Evolutionary conservation across 176 grass and related monocot genomes (phyloP).

Genomic region (Phragmites australis): DNA sequence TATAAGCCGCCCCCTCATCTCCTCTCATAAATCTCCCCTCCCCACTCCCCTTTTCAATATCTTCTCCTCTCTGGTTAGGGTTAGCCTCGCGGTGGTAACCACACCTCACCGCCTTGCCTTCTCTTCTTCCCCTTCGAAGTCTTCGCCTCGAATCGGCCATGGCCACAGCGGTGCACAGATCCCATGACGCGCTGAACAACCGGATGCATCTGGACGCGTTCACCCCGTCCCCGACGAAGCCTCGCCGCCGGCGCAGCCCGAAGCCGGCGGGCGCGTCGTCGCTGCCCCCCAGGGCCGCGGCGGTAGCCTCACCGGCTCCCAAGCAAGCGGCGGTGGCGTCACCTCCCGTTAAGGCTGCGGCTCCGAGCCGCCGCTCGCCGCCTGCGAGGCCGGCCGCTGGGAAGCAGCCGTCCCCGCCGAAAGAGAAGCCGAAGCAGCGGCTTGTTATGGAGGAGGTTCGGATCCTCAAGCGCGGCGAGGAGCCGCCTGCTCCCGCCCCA

Average conservation of each 20-base stretch:
- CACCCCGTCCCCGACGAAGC: constrained; percentile 28
- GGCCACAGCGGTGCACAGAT: constrained; percentile 56
- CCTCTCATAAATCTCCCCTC: neutral
- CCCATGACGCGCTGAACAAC: constrained; percentile 43
- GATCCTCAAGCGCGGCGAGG: constrained; percentile 80
- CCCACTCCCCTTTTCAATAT: neutral
- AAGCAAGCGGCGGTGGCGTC: neutral
- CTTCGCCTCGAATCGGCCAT: neutral
- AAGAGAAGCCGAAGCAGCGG: constrained; percentile 28
- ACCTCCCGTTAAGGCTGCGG: neutral
- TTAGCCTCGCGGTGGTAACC: constrained; percentile 17
- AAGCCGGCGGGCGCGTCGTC: constrained; percentile 21
- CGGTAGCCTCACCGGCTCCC: neutral
- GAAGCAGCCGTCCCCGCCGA: constrained; percentile 29
- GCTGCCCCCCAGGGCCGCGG: neutral
- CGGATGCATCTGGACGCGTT: constrained; percentile 49
- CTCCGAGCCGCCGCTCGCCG: neutral
- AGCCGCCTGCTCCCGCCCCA: neutral
- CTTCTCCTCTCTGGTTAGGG: neutral
- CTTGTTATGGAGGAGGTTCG: constrained; percentile 51
- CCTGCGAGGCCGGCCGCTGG: neutral
- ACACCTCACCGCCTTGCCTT: neutral
- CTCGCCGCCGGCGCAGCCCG: constrained; percentile 13
- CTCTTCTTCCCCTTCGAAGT: neutral
- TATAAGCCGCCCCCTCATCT: constrained; percentile 20